Conservation (phyloP, 2,329 filamentous ascomycete species). For the Capronia coronata region DNA sequence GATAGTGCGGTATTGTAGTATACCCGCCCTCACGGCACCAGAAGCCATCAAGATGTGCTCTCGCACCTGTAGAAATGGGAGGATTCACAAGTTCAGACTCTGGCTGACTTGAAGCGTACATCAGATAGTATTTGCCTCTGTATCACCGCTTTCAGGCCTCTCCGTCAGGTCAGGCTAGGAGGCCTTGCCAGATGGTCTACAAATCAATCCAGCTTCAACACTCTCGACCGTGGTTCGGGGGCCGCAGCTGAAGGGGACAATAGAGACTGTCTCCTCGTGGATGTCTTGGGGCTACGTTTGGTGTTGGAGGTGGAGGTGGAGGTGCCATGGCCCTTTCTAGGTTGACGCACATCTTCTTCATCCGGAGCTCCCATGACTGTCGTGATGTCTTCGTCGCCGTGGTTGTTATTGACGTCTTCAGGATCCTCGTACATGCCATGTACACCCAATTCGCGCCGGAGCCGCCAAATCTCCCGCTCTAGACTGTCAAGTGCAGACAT, state of each 20-base stretch:
- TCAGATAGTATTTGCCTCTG: neutral
- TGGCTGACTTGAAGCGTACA: neutral
- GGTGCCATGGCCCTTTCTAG: neutral
- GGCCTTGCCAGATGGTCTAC: neutral
- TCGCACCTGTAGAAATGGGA: too few species aligned
- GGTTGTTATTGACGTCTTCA: neutral
- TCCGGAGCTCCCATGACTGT: too few species aligned
- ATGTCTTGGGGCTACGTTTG: neutral
- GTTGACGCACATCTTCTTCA: neutral
- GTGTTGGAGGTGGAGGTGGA: too few species aligned
- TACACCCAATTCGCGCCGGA: conserved; percentile 15
- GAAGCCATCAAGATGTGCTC: too few species aligned
- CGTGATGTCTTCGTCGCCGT: neutral
- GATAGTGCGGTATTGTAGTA: too few species aligned
- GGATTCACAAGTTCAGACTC: too few species aligned
- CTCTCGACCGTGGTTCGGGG: conserved; percentile 9
- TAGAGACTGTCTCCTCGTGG: neutral
- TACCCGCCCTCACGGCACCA: too few species aligned
- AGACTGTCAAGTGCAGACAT: conserved; percentile 37
- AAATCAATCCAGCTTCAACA: conserved; percentile 17
- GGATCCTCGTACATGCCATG: conserved; percentile 1
- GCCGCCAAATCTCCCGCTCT: conserved; percentile 35
- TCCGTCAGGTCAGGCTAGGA: neutral
- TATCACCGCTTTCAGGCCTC: neutral
- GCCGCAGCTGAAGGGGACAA: neutral